Evolutionary conservation across 805 yeast species (phyloP), one percentile per base, ranked within the genome.

Genomic region (Barnettozyma siamensis): DNA sequence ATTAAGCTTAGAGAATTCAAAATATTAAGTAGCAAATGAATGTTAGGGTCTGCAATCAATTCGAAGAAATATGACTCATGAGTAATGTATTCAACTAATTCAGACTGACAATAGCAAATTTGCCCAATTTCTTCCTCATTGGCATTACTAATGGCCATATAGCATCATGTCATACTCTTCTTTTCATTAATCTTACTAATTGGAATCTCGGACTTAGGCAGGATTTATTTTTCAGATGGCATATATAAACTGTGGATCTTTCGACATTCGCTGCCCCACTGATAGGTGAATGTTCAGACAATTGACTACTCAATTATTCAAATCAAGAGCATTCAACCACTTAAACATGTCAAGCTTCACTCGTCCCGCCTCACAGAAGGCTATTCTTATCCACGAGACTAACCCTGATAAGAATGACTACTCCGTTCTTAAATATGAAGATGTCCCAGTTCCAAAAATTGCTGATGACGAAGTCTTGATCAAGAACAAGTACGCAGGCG

Each of bases 401-500:
- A 78, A 88, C 30, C 80, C 38, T 12, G 42, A 73, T 4, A 87
- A 79, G 18, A 37, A 33, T 19, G 46, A 45, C 20, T 43, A 31
- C 19, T 39, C 44, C 28, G 83, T 75, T 5, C 62, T 86, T 33
- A 65, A 76, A 51, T 80, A 76, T 54, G 72, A 68, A 27, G 59
- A 58, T 15, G 80, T 65, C 29, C 77, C 81, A 4, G 74, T 80
- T 6, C 94, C 95, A 3, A 57, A 63, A 33, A 67, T 82, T 39
- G 26, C 64, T 5, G 70, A 67, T 3, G 67, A 71, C 39, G 86
- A 87, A 45, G 57, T 89, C 10, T 66, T 89, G 36, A 69, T 89
- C 56, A 81, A 83, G 62, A 85, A 83, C 69, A 70, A 67, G 41
- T 88, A 75, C 51, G 72, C 88, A 11, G 98, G 98, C 27, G 66